These are phyloP conservation scores for Leptographium galeiforme DNA, from an alignment of 2,329 filamentous ascomycete genomes.

Conservation along the genomic window DNA sequence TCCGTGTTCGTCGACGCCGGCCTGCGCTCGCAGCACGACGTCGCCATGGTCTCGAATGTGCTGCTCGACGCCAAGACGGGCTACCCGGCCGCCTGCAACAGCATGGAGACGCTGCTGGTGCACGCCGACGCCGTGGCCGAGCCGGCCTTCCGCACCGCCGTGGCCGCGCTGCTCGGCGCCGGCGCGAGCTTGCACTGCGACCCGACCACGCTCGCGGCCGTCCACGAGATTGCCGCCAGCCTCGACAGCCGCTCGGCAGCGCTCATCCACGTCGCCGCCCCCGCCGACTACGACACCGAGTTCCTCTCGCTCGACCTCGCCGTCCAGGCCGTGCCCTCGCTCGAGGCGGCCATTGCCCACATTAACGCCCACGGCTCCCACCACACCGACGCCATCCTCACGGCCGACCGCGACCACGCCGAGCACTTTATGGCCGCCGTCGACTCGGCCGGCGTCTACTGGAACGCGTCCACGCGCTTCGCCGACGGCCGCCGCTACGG, in stretches of 20 bases:
- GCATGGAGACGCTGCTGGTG: constrained; percentile 81
- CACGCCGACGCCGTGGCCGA: constrained; percentile 57
- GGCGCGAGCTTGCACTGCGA: constrained; percentile 82
- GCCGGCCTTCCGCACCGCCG: constrained; percentile 49
- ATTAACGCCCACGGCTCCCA: constrained; percentile 88
- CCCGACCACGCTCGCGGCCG: constrained; percentile 43
- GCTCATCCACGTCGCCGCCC: constrained; percentile 24
- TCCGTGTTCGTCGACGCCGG: constrained; percentile 63
- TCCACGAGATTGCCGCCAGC: constrained; percentile 16
- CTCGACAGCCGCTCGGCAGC: background rate
- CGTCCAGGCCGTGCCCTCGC: constrained; percentile 59
- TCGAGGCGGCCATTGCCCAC: constrained; percentile 66
- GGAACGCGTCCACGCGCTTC: constrained; percentile 91
- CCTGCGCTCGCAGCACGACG: constrained; percentile 56
- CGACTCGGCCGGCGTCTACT: constrained; percentile 87
- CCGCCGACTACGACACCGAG: constrained; percentile 73
- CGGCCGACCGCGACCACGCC: constrained; percentile 51
- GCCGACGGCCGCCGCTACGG: constrained; percentile 95
- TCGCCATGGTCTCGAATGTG: constrained; percentile 57
- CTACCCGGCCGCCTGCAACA: constrained; percentile 93
- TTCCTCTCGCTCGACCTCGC: constrained; percentile 77
- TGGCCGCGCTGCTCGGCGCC: constrained; percentile 57
- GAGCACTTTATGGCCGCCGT: constrained; percentile 74
- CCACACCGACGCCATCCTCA: constrained; percentile 88
- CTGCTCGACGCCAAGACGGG: constrained; percentile 85